These are phyloP conservation scores for Potentilla sterilis DNA, from an alignment of 306 rosid species.

Conservation along the genomic window DNA sequence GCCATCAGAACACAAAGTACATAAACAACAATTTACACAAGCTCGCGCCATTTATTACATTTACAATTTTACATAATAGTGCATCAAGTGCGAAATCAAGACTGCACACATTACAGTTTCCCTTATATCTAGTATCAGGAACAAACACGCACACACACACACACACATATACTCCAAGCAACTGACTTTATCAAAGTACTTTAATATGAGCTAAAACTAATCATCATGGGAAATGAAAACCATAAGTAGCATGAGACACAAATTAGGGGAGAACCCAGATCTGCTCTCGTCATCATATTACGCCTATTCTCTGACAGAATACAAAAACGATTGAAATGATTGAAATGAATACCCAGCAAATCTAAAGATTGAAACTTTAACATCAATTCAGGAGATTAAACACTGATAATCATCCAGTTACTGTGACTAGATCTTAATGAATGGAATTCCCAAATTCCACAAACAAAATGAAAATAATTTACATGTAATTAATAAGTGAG, in stretches of 20 bases:
- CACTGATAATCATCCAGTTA: background rate
- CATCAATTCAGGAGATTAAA: background rate
- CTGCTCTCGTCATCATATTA: conserved; percentile 22
- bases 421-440: conserved; percentile 10
- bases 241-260: background rate
- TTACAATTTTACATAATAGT: background rate
- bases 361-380: background rate
- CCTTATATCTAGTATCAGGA: background rate
- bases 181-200: too few species aligned
- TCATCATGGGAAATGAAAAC: background rate
- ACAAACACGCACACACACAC: background rate
- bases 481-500: conserved; percentile 2
- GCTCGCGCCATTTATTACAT: background rate
- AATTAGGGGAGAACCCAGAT: conserved; percentile 16
- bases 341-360: background rate
- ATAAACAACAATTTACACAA: background rate
- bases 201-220: background rate
- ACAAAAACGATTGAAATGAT: background rate
- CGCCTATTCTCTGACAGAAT: background rate
- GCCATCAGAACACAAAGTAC: background rate
- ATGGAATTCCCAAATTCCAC: background rate
- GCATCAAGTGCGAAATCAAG: background rate
- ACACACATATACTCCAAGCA: too few species aligned
- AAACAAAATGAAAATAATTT: background rate
- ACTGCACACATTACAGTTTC: background rate